Percentiles rank a stretch among this genome's conserved stretches.
These are phyloP conservation scores for Talaromyces amestolkiae DNA, from an alignment of 2,329 filamentous ascomycete genomes.

Conservation along the genomic window DNA sequence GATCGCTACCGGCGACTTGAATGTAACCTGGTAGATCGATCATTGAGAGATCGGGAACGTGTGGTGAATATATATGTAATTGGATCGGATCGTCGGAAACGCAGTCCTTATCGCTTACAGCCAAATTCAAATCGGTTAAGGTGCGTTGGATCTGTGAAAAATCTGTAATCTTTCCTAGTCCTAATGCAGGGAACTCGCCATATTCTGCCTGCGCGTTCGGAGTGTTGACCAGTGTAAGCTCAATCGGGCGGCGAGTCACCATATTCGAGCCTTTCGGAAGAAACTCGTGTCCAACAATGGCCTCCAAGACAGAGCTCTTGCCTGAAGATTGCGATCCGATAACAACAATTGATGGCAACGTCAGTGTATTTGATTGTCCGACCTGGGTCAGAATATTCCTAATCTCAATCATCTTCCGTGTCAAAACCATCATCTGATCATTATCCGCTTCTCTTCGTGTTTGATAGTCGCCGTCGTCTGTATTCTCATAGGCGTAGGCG, in stretches of 20 bases:
- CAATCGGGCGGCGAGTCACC: constrained; percentile 94
- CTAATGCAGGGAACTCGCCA: constrained; percentile 91
- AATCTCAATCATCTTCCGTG: constrained; percentile 99
- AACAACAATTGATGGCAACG: constrained; percentile 95
- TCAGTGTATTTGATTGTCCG: constrained; percentile 84
- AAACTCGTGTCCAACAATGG: constrained; percentile 97
- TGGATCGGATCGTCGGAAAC: constrained; percentile 97
- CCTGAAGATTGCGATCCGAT: constrained; percentile 98
- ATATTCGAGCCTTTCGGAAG: constrained; percentile 97
- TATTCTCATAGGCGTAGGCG: constrained; percentile 74
- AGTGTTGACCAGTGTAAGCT: constrained; percentile 93
- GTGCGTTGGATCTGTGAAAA: constrained; percentile 82
- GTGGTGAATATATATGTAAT: constrained; percentile 89
- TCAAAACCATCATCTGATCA: constrained; percentile 99
- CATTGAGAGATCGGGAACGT: constrained; percentile 89
- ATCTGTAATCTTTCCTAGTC: constrained; percentile 84
- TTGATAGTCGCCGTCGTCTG: constrained; percentile 60
- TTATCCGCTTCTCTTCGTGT: constrained; percentile 69
- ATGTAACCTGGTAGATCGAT: constrained; percentile 98
- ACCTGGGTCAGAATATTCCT: constrained; percentile 85
- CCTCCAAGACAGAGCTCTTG: constrained; percentile 94
- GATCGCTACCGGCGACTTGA: constrained; percentile 86
- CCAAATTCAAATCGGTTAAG: constrained; percentile 88
- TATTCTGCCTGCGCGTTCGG: constrained; percentile 84
- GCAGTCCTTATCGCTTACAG: constrained; percentile 85